A percentile compares a stretch with the other conserved stretches of the same genome.
These are phyloP conservation scores for Boletus insuetus DNA, from an alignment of 768 basidiomycete genomes.

Conservation along the genomic window DNA sequence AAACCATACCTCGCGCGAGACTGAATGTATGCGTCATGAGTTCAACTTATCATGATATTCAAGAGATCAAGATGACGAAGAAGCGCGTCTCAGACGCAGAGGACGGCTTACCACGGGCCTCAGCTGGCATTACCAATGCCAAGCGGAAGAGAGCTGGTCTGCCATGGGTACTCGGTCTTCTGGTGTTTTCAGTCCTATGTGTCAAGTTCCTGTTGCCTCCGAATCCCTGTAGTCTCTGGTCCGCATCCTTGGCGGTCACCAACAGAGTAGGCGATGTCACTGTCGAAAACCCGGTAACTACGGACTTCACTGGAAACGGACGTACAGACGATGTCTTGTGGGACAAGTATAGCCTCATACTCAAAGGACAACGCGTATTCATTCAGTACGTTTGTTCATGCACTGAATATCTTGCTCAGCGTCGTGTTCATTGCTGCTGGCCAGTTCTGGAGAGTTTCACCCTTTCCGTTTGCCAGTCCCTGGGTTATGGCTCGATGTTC, in stretches of 20 bases:
- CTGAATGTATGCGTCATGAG: conserved; percentile 2
- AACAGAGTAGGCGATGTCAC: not conserved
- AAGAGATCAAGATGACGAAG: not conserved
- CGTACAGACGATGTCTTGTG: conserved; percentile 42
- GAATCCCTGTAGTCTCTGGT: not conserved
- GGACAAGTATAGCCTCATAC: conserved; percentile 71
- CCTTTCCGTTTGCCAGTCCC: conserved; percentile 80
- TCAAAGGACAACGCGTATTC: conserved; percentile 70
- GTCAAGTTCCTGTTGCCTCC: conserved; percentile 14
- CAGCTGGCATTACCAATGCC: not conserved
- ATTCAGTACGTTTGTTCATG: conserved; percentile 51
- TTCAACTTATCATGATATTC: not conserved
- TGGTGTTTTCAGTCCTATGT: conserved; percentile 15
- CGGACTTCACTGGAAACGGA: conserved; percentile 27
- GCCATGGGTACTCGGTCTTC: conserved; percentile 12
- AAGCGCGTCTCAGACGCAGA: not conserved
- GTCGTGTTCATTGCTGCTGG: not conserved
- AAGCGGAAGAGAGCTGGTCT: conserved; percentile 4
- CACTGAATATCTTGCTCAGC: not conserved
- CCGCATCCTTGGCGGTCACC: conserved; percentile 23
- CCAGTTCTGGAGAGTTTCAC: conserved; percentile 82
- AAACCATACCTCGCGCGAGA: not conserved
- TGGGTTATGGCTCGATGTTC: conserved; percentile 76
- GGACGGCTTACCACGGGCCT: conserved; percentile 1
- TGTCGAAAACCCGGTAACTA: not conserved